Percentiles rank a stretch among this genome's conserved stretches.
These are phyloP conservation scores for Colletotrichum phormii DNA, from an alignment of 2,329 filamentous ascomycete species.

Conservation along the genomic window DNA sequence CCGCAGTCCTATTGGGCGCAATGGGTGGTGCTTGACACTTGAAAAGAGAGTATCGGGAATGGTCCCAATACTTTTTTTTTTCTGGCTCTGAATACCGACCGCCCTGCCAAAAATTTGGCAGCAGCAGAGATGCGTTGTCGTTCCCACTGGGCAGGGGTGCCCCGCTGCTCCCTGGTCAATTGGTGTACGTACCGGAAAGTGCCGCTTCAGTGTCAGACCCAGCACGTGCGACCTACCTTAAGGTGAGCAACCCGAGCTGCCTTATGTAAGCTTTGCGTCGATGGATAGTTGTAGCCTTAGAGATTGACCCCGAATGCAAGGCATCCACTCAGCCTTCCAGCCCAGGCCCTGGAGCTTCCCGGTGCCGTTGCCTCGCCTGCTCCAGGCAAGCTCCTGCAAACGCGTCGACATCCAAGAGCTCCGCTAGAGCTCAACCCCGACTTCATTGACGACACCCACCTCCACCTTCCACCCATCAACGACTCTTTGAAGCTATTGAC, in stretches of 20 bases:
- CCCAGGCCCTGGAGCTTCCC: slow-evolving; percentile 41
- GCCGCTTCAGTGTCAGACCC: neutral
- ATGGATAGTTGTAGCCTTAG: slow-evolving; percentile 45
- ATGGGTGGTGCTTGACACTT: slow-evolving; percentile 33
- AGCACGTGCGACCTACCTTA: neutral
- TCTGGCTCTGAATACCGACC: slow-evolving; percentile 23
- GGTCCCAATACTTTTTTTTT: slow-evolving; percentile 27
- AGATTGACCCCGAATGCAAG: slow-evolving; percentile 41
- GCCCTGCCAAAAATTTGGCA: slow-evolving; percentile 31
- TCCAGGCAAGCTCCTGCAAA: slow-evolving; percentile 63
- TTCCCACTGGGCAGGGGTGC: slow-evolving; percentile 34
- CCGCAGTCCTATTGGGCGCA: slow-evolving; percentile 35
- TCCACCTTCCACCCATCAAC: slow-evolving; percentile 41
- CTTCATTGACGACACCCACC: slow-evolving; percentile 28
- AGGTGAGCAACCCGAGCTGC: neutral
- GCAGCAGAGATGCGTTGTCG: slow-evolving; percentile 35
- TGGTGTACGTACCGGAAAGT: slow-evolving; percentile 9
- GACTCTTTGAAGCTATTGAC: slow-evolving; percentile 17
- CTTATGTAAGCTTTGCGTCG: slow-evolving; percentile 25
- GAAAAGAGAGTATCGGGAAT: slow-evolving; percentile 25
- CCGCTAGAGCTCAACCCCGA: slow-evolving; percentile 37
- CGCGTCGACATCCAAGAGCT: slow-evolving; percentile 49
- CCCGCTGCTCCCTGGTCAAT: slow-evolving; percentile 19
- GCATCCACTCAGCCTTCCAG: slow-evolving; percentile 48
- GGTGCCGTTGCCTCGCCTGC: slow-evolving; percentile 40